Evolutionary conservation across 2,329 filamentous ascomycete species (phyloP), one percentile per base, ranked within the genome.

Genomic region (Cercospora zeae-maydis): DNA sequence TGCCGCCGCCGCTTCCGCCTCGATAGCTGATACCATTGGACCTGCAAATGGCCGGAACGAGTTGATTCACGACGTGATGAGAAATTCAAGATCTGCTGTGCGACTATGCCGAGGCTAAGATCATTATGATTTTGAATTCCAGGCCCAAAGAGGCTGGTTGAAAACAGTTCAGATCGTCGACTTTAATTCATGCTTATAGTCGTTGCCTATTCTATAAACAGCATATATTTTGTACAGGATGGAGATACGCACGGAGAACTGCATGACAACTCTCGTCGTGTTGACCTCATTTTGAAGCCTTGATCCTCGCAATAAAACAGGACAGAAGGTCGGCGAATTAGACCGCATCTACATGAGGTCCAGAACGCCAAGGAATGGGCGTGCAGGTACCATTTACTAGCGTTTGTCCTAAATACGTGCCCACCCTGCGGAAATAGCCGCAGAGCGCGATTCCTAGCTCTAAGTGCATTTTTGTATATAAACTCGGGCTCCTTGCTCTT

Each of bases 1-100:
- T 27, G 3, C 56, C 56, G 24, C 56, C 56, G 14, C 56, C 56
- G 21, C n/a, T 58, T 11, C 56, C 56, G 21, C 56, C 56, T 31
- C 56, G 56, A 34, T 33, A 53, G 49, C 27, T 27, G 21, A 45
- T 45, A 3, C 24, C 24, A 27, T 27, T 9, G 31, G 8, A 34
- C 31, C 31, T 9, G 8, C 31, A 34, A 10, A 21, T 27, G 1
- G 42, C 9, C 42, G 13, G 4, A 8, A 30, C 4, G 42, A 47
- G 24, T 27, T 13, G 21, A 47, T n/a, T 47, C 2, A 47, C 24
- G 42, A 47, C 14, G 21, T 11, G 42, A 47, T 47, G 10, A 14
- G 42, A 27, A 47, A 19, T 19, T 47, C 42, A n/a, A 27, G 42
- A 19, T 47, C 27, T 47, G 11, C 21, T 47, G 14, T 47, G 4